Base-by-base conservation (phyloP, 768 basidiomycete species). In the Rhodocollybia butyracea region DNA sequence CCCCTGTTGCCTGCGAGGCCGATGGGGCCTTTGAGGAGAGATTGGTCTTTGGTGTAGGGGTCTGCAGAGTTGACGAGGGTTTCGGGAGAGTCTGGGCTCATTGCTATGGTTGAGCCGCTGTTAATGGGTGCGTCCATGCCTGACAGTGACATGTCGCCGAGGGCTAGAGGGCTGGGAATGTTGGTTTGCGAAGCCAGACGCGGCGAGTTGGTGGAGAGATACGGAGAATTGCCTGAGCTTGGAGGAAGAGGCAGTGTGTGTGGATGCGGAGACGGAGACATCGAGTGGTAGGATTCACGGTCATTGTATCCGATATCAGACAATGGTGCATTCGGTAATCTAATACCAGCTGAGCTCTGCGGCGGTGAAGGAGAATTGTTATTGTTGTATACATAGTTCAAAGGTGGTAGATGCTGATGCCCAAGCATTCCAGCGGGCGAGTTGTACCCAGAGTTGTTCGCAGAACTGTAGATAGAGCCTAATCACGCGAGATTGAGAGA, bases 291-390 rank as follows among this genome's bases (percentile, higher is more conserved):
- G n/a, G n/a, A n/a, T n/a, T n/a, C n/a, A n/a, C n/a, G n/a, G n/a
- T 11, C 11, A n/a, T 10, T 47, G 46, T 47, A 32, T 2, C 84
- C 83, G 57, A 90, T 82, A 64, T 89, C 89, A 12, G 81, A 79
- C 34, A 89, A 75, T 1, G 87, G 86, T 7, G 86, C 81, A 59
- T 85, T 87, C 15, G 89, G 89, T 7, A 90, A 80, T 34, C 88
- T 83, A 64, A 91, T 91, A 19, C 82, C 83, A 81, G 24, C 88
- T 81, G 34, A 85, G 74, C 70, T 81, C 89, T 0, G 85, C 72
- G 22, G 78, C 66, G 8, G 78, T 68, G 29, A 79, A 76, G 29
- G 89, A 86, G 0, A 86, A 89, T 65, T 81, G 13, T 45, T 45
- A 29, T 19, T 27, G 88, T 86, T 0, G 82, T 78, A 21, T 78